Percentiles rank a stretch among this genome's conserved stretches.
Conservation (phyloP, 2,329 filamentous ascomycete species). For the Penicillium sp. region DNA sequence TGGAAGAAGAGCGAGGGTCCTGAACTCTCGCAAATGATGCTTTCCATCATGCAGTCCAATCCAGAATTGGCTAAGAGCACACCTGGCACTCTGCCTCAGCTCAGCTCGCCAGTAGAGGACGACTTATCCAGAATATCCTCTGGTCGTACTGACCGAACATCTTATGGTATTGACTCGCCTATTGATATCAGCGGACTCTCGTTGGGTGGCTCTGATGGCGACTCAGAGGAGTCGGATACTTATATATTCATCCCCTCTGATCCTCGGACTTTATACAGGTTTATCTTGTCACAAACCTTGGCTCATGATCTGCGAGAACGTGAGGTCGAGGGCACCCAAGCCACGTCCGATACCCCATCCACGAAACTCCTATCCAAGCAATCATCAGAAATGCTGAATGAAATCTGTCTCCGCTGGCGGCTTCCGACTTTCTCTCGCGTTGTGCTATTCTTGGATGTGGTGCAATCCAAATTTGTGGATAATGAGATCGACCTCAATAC, state of each 20-base stretch:
- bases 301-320: conserved; percentile 59
- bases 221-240: conserved; percentile 51
- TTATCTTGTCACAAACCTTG: conserved; percentile 75
- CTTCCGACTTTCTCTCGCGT: conserved; percentile 79
- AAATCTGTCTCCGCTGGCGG: conserved; percentile 85
- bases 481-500: conserved; percentile 79
- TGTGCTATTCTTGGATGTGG: conserved; percentile 79
- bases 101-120: conserved; percentile 47
- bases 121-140: conserved; percentile 50
- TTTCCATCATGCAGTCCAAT: conserved; percentile 82
- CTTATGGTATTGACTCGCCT: conserved; percentile 65
- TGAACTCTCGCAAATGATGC: conserved; percentile 88
- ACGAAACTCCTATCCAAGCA: conserved; percentile 67
- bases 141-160: conserved; percentile 47
- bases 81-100: conserved; percentile 60
- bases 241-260: conserved; percentile 92
- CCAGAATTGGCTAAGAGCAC: conserved; percentile 81
- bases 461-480: conserved; percentile 80
- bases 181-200: conserved; percentile 62
- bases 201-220: conserved; percentile 50
- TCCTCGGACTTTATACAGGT: conserved; percentile 77
- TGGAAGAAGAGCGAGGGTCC: conserved; percentile 91
- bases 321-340: conserved; percentile 51
- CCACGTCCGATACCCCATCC: conserved; percentile 48
- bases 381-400: conserved; percentile 78